phyloP scores from a whole-genome alignment of 1,284 basidiomycete genomes.

The Melampsora abietis-canadensis region DNA sequence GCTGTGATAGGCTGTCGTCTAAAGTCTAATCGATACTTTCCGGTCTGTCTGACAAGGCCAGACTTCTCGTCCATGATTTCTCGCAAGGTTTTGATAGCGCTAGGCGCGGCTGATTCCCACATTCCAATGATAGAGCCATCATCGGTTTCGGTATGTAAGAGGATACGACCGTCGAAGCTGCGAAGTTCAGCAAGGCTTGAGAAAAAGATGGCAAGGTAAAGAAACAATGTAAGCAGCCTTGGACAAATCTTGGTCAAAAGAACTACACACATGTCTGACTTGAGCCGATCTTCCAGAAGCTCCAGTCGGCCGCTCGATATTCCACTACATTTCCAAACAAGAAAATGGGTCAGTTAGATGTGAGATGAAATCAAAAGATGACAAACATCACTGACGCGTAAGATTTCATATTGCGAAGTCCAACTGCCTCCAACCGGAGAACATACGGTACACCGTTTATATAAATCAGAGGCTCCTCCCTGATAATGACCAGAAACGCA shows the following conservation, averaged over 20 bases:
- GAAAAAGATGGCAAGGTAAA: not conserved
- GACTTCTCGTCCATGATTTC: conserved; percentile 77
- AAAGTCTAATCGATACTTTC: conserved; percentile 50
- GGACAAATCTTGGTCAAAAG: not conserved
- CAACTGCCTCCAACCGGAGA: conserved; percentile 54
- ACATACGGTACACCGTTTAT: conserved; percentile 71
- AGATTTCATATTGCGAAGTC: conserved; percentile 53
- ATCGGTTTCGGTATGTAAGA: conserved; percentile 83
- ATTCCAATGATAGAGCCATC: conserved; percentile 88
- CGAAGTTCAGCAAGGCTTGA: conserved; percentile 67
- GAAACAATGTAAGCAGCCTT: not conserved
- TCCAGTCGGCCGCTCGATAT: conserved; percentile 84
- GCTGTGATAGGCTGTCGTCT: conserved; percentile 54
- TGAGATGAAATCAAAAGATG: too few species aligned
- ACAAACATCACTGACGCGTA: conserved; percentile 50
- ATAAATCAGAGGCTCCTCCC: conserved; percentile 81
- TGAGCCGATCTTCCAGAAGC: conserved; percentile 83
- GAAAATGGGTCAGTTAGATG: conserved; percentile 68
- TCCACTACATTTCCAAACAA: conserved; percentile 69
- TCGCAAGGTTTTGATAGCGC: conserved; percentile 72
- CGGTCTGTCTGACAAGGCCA: conserved; percentile 36
- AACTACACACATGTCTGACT: conserved; percentile 67
- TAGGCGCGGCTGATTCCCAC: conserved; percentile 84
- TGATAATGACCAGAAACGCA: conserved; percentile 2
- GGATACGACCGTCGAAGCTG: conserved; percentile 76